Evolutionary conservation across 2,329 filamentous ascomycete species (phyloP), one percentile per base, ranked within the genome.

Genomic region (Pseudodiploospora longispora): DNA sequence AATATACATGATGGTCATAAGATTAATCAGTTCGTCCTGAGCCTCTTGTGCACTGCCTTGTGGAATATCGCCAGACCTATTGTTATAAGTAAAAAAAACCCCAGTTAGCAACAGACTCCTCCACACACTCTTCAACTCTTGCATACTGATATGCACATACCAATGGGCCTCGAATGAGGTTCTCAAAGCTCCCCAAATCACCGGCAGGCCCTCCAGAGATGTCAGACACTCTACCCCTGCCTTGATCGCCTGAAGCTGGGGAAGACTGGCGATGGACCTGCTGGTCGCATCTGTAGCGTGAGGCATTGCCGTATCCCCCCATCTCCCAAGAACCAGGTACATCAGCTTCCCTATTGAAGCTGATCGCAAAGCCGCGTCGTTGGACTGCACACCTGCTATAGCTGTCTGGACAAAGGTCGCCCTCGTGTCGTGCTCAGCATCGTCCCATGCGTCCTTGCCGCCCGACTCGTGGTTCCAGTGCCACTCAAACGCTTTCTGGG

Each of bases 401-500:
- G 78, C 69, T 19, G 68, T 66, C 47, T 69, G 62, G 32, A 87
- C 66, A 58, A 88, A 87, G 33, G 66, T 65, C 46, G 67, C 62
- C 47, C 75, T 71, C 41, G 70, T 69, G 47, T 79, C 74, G 28
- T 76, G 65, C 27, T 76, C 73, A 4, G 78, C 78, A 35, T 82
- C 76, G 42, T 81, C 71, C 88, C 89, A 95, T 32, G 78, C 69
- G 10, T 54, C 43, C 42, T 55, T 52, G 2, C 50, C 57, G 34
- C 55, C 56, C 4, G 55, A 56, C 36, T 78, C 74, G 27, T 74
- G 70, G 54, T 75, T 67, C 87, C 87, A 95, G 58, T 83, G 78
- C 59, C 80, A 78, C 51, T 89, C 79, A 58, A 95, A 97, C 2
- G 83, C 81, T 33, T 80, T 74, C 58, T 87, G 86, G 19, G 86